Base-by-base conservation (phyloP, 2,329 filamentous ascomycete genomes). In the Kalaharituber pfeilii region DNA sequence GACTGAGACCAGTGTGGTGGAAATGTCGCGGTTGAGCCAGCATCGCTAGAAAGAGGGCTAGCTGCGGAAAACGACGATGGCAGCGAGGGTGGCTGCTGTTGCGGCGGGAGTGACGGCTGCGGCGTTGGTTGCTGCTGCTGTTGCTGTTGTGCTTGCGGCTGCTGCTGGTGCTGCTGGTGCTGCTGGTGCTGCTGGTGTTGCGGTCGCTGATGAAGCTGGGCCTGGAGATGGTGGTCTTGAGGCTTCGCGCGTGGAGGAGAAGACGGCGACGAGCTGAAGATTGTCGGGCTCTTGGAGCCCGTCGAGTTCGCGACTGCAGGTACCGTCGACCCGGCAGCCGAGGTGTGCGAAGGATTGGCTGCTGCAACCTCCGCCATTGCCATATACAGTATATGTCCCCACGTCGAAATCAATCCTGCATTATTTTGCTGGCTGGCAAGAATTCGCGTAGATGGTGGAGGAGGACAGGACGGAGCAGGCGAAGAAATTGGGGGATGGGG, bases 31-130 rank as follows among this genome's bases (percentile, higher is more conserved):
- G 33, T 66, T 63, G 36, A 65, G 66, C 47, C 66, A 65, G 33
- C 64, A 64, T 52, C 59, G 64, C 64, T 64, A 68, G 66, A 54
- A 69, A 63, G 57, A 69, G 66, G 59, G 64, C 53, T 51, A 50
- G 53, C 18, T 63, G 63, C 8, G 29, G 50, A 42, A 55, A 56
- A 8, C 52, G 64, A 60, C 70, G 70, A 45, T 69, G 69, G 57
- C 54, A 8, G 42, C 73, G 65, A 56, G 70, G 58, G 44, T 61
- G 60, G 54, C n/a, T 61, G 51, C 42, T 53, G 51, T 11, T 47
- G 42, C 18, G 4, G 24, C 36, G 59, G 58, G 1, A 51, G 25
- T 18, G 56, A 55, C 9, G 59, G 54, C 18, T 52, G 54, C 3
- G 18, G 33, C 18, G n/a, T 9, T 18, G 58, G 59, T 2, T 58